Percentiles rank a stretch among this genome's conserved stretches.
Evolutionary conservation across 2,329 filamentous ascomycete species (phyloP).

Genomic region (Alternaria angustiovoidea): DNA sequence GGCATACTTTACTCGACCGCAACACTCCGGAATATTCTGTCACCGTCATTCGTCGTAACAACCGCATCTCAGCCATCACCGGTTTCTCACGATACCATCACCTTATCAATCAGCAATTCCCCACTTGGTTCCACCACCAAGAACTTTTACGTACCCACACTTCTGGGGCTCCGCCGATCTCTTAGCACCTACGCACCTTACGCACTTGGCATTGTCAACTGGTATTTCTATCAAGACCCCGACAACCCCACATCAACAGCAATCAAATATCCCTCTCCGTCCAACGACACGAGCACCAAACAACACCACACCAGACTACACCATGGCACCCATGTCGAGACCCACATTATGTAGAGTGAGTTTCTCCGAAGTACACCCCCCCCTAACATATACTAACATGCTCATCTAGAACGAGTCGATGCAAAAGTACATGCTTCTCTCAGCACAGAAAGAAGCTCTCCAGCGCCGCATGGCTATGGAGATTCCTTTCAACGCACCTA

Average conservation of each 20-base stretch:
- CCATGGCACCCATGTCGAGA: constrained; percentile 31
- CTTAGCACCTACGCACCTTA: constrained; percentile 20
- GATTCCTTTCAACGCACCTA: constrained; percentile 42
- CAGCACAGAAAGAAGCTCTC: constrained; percentile 52
- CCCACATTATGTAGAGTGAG: constrained; percentile 35
- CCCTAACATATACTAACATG: constrained; percentile 20
- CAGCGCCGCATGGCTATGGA: constrained; percentile 51
- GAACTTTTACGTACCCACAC: constrained; percentile 22
- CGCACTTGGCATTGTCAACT: constrained; percentile 22
- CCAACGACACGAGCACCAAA: constrained; percentile 6
- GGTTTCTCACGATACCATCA: constrained; percentile 19
- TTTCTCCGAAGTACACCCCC: neutral
- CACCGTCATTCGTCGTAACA: neutral
- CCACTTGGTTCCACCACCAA: constrained; percentile 23
- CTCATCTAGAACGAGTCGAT: constrained; percentile 39
- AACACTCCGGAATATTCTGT: constrained; percentile 1
- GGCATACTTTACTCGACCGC: neutral
- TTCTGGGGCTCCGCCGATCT: constrained; percentile 21
- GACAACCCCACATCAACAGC: constrained; percentile 24
- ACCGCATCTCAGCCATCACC: constrained; percentile 21
- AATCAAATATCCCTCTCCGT: constrained; percentile 7
- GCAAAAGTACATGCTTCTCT: constrained; percentile 52
- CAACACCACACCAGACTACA: constrained; percentile 9
- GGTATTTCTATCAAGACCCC: constrained; percentile 20
- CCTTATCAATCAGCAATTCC: constrained; percentile 22